Percentiles rank a stretch among this genome's conserved stretches.
phyloP scores from a whole-genome alignment of 164 flowering plant genomes.

The Piper betle region DNA sequence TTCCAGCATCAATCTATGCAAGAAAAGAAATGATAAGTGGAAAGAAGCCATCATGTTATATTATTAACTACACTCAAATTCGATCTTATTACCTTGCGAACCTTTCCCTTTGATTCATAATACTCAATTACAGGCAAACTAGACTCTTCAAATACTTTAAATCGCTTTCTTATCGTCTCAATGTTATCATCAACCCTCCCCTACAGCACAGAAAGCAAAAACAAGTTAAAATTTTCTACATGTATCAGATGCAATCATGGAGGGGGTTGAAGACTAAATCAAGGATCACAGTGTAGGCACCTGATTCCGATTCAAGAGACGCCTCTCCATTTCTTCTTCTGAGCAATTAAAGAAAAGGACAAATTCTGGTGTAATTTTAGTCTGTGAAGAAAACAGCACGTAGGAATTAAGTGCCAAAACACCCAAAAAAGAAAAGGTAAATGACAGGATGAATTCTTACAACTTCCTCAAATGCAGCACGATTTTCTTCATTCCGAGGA shows the following conservation, averaged over 20 bases:
- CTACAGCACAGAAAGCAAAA: constrained; percentile 18
- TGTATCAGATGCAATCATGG: not conserved
- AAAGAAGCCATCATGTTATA: not conserved
- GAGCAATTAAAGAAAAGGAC: constrained; percentile 77
- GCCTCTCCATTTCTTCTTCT: constrained; percentile 94
- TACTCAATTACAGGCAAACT: constrained; percentile 69
- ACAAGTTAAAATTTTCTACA: not conserved
- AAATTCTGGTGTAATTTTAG: constrained; percentile 63
- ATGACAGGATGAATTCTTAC: constrained; percentile 23
- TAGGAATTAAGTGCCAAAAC: not conserved
- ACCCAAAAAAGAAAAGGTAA: not conserved
- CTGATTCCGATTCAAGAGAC: constrained; percentile 76
- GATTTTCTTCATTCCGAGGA: constrained; percentile 93
- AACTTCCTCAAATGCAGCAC: constrained; percentile 80
- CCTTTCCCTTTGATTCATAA: constrained; percentile 55
- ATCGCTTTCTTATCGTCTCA: constrained; percentile 75
- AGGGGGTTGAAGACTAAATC: not conserved
- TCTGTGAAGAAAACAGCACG: constrained; percentile 38
- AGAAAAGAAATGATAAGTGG: not conserved
- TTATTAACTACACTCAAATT: not conserved
- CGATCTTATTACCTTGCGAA: constrained; percentile 44
- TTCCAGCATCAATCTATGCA: constrained; percentile 70
- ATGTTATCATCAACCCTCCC: constrained; percentile 92
- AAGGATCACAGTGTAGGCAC: constrained; percentile 19
- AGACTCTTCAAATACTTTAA: constrained; percentile 68